Base-by-base conservation (phyloP, 306 rosid genomes). In the Boehmeria nivea region DNA sequence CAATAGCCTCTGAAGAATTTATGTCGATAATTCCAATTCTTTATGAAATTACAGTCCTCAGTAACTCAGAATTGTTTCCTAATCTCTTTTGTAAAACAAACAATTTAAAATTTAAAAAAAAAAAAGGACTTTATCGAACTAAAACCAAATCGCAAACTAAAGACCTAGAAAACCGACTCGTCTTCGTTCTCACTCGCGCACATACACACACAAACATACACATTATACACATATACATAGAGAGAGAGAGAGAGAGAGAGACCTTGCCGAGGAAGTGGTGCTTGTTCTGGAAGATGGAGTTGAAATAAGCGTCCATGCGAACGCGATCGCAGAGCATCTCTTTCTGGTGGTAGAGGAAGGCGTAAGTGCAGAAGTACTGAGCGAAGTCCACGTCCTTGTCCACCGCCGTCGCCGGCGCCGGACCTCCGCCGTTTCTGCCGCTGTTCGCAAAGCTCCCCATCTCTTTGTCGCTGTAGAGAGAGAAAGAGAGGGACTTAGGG, bases 311-410 rank as follows among this genome's bases (percentile, higher is more conserved):
- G 68, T 91, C 94, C 99, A 91, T 91, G 61, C 99, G 99, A 73
- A 91, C 99, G 27, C 96, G 89, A 61, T 91, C 99, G 25, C 89
- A 91, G 62, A 91, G 99, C 99, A 87, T 91, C 72, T 91, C 96
- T 79, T 91, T 91, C 79, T 91, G 99, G 76, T 91, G 99, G 67
- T 81, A 91, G 11, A 91, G 87, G 43, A 87, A 87, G 64, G 95
- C 72, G 64, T 91, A 91, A 64, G 99, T 84, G 80, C 95, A 91
- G 70, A 91, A 91, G 75, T 91, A 91, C 8, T 87, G 54, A 0
- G 99, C 99, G 28, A 72, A 91, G 68, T 91, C 96, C 8, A 85
- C 95, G 58, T 60, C 95, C 65, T 87, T 91, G 75, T 84, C 87
- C 45, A 91, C 86, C 47, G 57, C 11, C 12, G 23, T 60, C 31